phyloP scores from a whole-genome alignment of 345 rosid genomes.

The Trapa incisa region DNA sequence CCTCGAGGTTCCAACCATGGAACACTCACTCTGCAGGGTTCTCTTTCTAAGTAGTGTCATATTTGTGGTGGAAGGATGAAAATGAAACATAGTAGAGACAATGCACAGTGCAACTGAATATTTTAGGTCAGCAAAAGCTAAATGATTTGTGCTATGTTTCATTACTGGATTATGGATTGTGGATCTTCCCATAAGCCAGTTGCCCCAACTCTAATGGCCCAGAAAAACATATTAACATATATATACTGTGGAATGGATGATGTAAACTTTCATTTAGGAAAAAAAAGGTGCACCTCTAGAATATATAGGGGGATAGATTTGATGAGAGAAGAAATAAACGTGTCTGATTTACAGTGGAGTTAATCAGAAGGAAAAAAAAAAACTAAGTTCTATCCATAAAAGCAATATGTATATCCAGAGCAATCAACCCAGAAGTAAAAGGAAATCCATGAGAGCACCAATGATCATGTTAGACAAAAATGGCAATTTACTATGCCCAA shows the following conservation, averaged over 20 bases:
- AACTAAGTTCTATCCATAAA: not conserved
- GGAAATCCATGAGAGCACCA: not conserved
- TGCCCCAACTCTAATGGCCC: not conserved
- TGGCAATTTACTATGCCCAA: not conserved
- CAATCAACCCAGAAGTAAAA: constrained; percentile 4
- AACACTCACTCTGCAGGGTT: not conserved
- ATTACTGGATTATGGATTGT: not conserved
- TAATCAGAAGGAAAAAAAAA: not conserved
- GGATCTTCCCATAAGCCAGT: not conserved
- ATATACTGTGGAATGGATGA: too few species aligned
- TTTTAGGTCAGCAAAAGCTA: not conserved
- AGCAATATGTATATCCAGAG: not conserved
- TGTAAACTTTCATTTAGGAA: too few species aligned
- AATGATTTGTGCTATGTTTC: not conserved
- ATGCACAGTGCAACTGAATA: not conserved
- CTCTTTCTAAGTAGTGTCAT: not conserved
- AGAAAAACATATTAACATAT: not conserved
- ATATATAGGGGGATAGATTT: not conserved
- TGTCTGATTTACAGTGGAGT: not conserved
- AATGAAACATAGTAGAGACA: not conserved
- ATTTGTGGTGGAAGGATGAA: not conserved
- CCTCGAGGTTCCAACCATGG: not conserved
- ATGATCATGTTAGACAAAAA: not conserved
- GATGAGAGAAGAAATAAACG: not conserved
- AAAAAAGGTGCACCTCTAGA: not conserved